Evolutionary conservation across 1,139 yeast genomes (phyloP), one percentile per base, ranked within the genome.

Genomic region (Saccharomycopsis hybrid): DNA sequence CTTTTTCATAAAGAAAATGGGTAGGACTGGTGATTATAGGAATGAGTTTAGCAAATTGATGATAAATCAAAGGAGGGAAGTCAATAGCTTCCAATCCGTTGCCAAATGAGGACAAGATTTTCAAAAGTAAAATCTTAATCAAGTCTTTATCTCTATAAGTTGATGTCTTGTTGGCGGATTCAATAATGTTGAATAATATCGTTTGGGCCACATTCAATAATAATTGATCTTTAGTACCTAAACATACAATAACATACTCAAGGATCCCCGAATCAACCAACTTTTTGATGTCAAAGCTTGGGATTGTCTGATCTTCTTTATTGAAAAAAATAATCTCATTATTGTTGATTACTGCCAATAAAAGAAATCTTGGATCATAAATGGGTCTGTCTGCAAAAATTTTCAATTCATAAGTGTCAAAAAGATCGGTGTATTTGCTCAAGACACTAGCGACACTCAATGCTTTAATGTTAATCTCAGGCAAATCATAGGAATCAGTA

Each of bases 1-100:
- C 77, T 55, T 78, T 77, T 56, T 87, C 95, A 62, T 84, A 86
- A 43, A 90, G 64, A 60, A 68, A 76, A 63, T 77, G 94, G n/a
- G 77, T 82, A 1, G 89, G 96, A 62, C 78, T 80, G 5, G 73
- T 62, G 51, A 86, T 62, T 1, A 86, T 69, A 3, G 80, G 77
- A 3, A 79, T 66, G 41, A 88, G 62, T 47, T 76, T 73, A 0
- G 87, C 70, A 59, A 82, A 56, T 65, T 76, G 57, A 64, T 60
- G 61, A 78, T 72, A 67, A 36, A 69, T 69, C 48, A 74, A 58
- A 46, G 71, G 73, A n/a, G 71, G 65, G 49, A 68, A 64, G n/a
- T 44, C 50, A 43, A 49, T 47, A 24, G 54, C 49, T 24, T 54
- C 58, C 27, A 61, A 60, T 3, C 59, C 51, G 36, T 59, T 59